Evolutionary conservation across 2,329 filamentous ascomycete genomes (phyloP).

Genomic region (Aspergillus fischeri): DNA sequence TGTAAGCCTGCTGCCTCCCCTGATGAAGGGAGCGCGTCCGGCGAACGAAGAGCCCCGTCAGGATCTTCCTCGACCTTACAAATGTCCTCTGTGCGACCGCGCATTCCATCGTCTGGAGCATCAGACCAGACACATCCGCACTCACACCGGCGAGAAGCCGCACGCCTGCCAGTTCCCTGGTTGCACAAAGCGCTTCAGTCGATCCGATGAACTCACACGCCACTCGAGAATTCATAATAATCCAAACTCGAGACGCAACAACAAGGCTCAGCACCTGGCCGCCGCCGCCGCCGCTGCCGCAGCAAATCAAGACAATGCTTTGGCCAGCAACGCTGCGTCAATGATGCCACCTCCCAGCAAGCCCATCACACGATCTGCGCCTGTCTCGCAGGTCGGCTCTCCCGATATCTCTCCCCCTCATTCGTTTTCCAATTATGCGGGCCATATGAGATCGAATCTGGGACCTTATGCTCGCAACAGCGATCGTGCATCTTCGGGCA

Average conservation of each 20-base stretch:
- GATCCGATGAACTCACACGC: constrained; percentile 92
- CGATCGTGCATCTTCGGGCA: constrained; percentile 46
- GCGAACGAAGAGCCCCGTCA: constrained; percentile 58
- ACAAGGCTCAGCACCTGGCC: constrained; percentile 70
- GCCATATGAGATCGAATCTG: constrained; percentile 55
- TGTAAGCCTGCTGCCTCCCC: constrained; percentile 42
- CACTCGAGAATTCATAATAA: constrained; percentile 99
- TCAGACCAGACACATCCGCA: constrained; percentile 87
- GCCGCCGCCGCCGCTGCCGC: constrained; percentile 54
- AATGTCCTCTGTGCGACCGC: constrained; percentile 97
- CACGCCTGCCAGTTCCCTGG: constrained; percentile 93
- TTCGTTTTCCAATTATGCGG: constrained; percentile 65
- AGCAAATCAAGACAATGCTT: constrained; percentile 48
- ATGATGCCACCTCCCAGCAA: constrained; percentile 78
- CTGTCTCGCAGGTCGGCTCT: constrained; percentile 79
- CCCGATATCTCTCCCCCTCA: constrained; percentile 95
- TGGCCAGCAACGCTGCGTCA: constrained; percentile 46
- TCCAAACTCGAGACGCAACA: constrained; percentile 89
- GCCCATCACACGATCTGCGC: constrained; percentile 81
- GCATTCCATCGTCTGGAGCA: constrained; percentile 97
- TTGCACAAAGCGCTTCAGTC: constrained; percentile 95
- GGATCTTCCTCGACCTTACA: constrained; percentile 94
- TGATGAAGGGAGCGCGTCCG: constrained; percentile 48
- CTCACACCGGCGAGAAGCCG: constrained; percentile 96
- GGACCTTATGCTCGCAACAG: constrained; percentile 51